These are phyloP conservation scores for Penicillium sp. DNA, from an alignment of 2,329 filamentous ascomycete species.

Conservation along the genomic window DNA sequence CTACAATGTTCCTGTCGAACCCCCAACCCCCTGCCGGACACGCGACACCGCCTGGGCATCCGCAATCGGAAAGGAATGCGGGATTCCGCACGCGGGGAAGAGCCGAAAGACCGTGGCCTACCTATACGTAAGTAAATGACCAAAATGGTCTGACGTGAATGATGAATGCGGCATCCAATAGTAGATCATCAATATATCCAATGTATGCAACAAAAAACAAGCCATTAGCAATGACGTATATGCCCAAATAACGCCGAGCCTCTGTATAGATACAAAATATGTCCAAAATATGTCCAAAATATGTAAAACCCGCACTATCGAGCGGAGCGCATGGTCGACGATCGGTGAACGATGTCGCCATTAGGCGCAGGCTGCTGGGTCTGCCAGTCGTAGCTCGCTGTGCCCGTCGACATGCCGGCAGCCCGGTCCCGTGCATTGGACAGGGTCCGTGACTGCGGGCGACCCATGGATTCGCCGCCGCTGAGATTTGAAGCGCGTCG, in stretches of 20 bases:
- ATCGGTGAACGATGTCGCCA: constrained; percentile 28
- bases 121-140: neutral
- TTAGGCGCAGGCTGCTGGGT: constrained; percentile 13
- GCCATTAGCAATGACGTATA: neutral
- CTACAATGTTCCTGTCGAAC: neutral
- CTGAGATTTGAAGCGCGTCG: constrained; percentile 39
- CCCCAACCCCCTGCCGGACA: neutral
- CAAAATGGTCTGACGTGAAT: neutral
- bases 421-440: constrained; percentile 28
- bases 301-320: constrained; percentile 8
- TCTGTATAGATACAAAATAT: constrained; percentile 12
- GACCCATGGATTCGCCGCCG: constrained; percentile 25
- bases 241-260: constrained; percentile 9
- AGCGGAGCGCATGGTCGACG: constrained; percentile 29
- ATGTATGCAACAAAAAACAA: neutral
- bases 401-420: constrained; percentile 22
- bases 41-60: neutral
- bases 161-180: neutral
- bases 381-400: constrained; percentile 27
- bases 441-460: constrained; percentile 20
- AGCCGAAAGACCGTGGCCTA: neutral
- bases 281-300: neutral
- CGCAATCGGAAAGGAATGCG: constrained; percentile 3
- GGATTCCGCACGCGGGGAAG: neutral
- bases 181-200: constrained; percentile 1